Evolutionary conservation across 163 green algal species (phyloP).

Genomic region (Scenedesmus sp.): DNA sequence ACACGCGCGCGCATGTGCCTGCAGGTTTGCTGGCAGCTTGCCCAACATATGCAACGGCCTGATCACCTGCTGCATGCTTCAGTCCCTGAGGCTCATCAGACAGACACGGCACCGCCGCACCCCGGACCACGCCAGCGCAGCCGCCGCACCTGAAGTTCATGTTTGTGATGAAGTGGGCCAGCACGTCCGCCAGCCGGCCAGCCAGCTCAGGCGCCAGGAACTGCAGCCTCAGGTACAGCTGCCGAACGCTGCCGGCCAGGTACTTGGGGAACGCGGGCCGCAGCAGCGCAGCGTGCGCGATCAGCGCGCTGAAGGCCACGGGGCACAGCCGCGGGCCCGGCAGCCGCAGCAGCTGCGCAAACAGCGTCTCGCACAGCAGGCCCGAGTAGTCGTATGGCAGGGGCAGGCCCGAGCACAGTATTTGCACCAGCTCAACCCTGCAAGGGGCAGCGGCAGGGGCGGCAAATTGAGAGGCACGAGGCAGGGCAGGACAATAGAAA

Average conservation of each 20-base stretch:
- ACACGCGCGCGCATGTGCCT: too few species aligned
- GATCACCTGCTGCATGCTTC: too few species aligned
- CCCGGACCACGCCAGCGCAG: neutral
- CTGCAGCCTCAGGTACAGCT: slow-evolving; percentile 41
- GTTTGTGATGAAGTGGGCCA: slow-evolving; percentile 53
- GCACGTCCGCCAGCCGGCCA: slow-evolving; percentile 25
- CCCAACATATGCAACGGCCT: too few species aligned
- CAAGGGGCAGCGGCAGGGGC: neutral
- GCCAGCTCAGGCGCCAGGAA: slow-evolving; percentile 42
- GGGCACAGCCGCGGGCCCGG: slow-evolving; percentile 80
- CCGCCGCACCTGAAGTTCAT: slow-evolving; percentile 47
- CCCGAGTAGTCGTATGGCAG: slow-evolving; percentile 72
- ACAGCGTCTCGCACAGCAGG: slow-evolving; percentile 87
- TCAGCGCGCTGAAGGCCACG: slow-evolving; percentile 90
- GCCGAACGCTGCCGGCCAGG: slow-evolving; percentile 62
- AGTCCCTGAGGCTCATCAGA: too few species aligned
- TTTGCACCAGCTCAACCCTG: slow-evolving; percentile 74
- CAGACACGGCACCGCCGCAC: too few species aligned
- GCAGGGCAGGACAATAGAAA: too few species aligned
- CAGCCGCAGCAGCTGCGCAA: slow-evolving; percentile 91
- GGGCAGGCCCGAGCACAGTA: slow-evolving; percentile 74
- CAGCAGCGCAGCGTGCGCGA: slow-evolving; percentile 96
- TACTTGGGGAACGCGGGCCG: slow-evolving; percentile 57
- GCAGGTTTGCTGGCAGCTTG: too few species aligned
- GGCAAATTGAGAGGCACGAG: neutral